Conservation (phyloP, 2,329 filamentous ascomycete species). For the Fusarium sacchari region DNA sequence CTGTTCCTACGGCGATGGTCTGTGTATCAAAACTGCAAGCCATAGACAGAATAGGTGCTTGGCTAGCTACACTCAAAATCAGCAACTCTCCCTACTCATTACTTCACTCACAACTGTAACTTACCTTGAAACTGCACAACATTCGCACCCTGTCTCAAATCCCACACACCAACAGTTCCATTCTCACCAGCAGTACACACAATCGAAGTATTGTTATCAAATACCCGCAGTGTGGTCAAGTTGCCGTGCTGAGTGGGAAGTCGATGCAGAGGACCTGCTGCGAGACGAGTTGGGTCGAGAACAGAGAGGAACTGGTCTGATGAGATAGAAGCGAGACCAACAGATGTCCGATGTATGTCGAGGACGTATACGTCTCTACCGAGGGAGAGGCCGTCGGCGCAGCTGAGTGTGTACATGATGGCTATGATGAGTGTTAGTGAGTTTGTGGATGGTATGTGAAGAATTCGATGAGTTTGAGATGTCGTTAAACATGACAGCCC, state of each 20-base stretch:
- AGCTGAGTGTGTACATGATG: constrained; percentile 49
- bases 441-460: background rate
- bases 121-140: constrained; percentile 59
- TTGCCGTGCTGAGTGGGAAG: constrained; percentile 67
- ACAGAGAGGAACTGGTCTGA: constrained; percentile 77
- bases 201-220: constrained; percentile 61
- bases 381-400: constrained; percentile 46
- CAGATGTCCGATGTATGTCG: constrained; percentile 62
- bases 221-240: constrained; percentile 69
- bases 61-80: constrained; percentile 48
- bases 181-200: constrained; percentile 78
- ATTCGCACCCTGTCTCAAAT: constrained; percentile 62
- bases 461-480: background rate
- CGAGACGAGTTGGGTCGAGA: constrained; percentile 68
- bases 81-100: background rate
- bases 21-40: constrained; percentile 67
- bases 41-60: constrained; percentile 69
- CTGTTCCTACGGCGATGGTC: constrained; percentile 77
- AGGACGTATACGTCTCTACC: constrained; percentile 65
- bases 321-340: constrained; percentile 69
- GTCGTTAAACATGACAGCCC: rapidly evolving
- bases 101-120: constrained; percentile 38
- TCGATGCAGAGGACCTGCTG: constrained; percentile 58
- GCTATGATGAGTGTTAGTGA: constrained; percentile 15
- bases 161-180: constrained; percentile 73